phyloP scores from a whole-genome alignment of 352 stramenopile species.

The Phytophthora vignae region DNA sequence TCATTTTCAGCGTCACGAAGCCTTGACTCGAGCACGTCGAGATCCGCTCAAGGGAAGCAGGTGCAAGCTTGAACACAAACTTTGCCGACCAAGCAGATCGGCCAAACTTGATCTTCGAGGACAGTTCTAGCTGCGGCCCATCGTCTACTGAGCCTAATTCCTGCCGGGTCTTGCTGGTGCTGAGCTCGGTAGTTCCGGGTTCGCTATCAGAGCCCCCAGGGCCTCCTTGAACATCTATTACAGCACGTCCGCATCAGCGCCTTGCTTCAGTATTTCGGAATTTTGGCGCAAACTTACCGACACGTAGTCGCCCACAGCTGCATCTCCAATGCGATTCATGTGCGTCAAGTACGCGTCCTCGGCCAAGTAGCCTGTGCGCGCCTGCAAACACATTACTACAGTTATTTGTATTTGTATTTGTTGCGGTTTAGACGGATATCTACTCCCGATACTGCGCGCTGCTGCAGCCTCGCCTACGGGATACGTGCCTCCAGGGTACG shows the following conservation, averaged over 20 bases:
- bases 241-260: neutral
- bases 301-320: neutral
- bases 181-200: no score
- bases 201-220: neutral
- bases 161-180: neutral
- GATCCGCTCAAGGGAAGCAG: constrained; percentile 9
- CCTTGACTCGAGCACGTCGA: constrained; percentile 19
- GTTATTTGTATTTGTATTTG: no score
- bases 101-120: neutral
- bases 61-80: constrained; percentile 11
- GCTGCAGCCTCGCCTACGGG: no score
- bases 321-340: neutral
- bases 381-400: neutral
- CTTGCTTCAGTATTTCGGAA: neutral
- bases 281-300: neutral
- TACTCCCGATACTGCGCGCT: no score
- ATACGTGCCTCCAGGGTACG: no score
- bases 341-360: neutral
- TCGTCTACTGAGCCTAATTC: neutral
- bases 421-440: no score
- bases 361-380: neutral
- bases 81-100: constrained; percentile 7
- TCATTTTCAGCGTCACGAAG: constrained; percentile 10
- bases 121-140: neutral
- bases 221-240: neutral